Base-by-base conservation (phyloP, 106 monocot genomes). In the Alisma plantagoaquatica region DNA sequence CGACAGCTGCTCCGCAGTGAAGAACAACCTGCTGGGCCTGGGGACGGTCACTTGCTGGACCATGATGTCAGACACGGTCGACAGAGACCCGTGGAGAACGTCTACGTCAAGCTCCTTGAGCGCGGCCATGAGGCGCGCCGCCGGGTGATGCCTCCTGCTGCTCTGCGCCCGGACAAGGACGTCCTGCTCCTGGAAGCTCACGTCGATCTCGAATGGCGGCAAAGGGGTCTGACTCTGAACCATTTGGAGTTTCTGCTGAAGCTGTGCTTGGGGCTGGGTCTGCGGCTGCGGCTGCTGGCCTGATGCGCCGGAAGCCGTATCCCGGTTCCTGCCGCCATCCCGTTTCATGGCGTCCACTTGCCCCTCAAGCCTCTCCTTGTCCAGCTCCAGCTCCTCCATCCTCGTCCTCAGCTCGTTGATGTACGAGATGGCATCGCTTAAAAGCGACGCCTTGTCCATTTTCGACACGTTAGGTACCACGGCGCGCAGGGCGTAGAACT, bases 401-500 rank as follows among this genome's bases (percentile, higher is more conserved):
- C 71, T 78, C n/a, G 60, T 27, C 1, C 73, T 65, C 16, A 92
- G 73, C 46, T 86, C 78, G 29, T 81, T 81, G 71, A 92, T 92
- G 67, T 76, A 92, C 4, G 91, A 57, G 31, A 92, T 75, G 31
- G 91, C 91, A 27, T 92, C 91, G 25, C 81, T 86, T 16, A 92
- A 75, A 10, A 92, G 78, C 14, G 91, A 92, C 1, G 91, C 91
- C 57, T 92, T 92, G 70, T 92, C 91, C 91, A 92, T 92, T 67
- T 92, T 92, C 1, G 91, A 92, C 30, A 92, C 91, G 33, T 85
- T 92, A 45, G 91, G 91, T 38, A 92, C 91, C 3, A 92, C 91
- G 1, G 91, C 91, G 2, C 91, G 81, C 28, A 92, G 81, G 10
- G 91, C 75, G 67, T 92, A 92, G 85, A 92, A 92, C 7, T 78